Evolutionary conservation across 257 asterid species (phyloP), one percentile per base, ranked within the genome.

Genomic region (Forsythia suspensa): DNA sequence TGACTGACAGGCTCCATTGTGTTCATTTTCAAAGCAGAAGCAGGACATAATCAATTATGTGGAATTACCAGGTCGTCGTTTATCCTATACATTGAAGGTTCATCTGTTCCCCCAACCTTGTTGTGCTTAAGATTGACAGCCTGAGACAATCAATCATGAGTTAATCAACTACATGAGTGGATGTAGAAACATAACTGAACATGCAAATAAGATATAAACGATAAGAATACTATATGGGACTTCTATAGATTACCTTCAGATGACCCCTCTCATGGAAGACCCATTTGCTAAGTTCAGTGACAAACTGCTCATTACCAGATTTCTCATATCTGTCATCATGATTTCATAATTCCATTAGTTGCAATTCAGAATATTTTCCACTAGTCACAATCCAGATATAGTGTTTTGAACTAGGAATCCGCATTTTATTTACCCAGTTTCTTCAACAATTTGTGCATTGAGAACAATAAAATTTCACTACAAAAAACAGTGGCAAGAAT

Each of bases 191-290:
- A 80, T 12, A 63, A 59, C 77, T 38, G 7, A 41, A 61, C 59
- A 72, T 79, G 82, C 21, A 39, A 74, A 57, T 20, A 42, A 76
- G 8, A 24, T 63, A 29, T 59, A 70, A 72, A 46, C 12, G 8
- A 70, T 72, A 55, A 81, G 69, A 52, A 37, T 37, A 8, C 43
- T 6, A 74, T 21, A 24, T 42, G 52, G 42, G 68, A 42, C 40
- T 10, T 42, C 61, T 51, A 77, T 69, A 68, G 57, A 70, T 63
- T 86, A 92, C 98, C 98, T 91, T 93, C 63, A 93, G 89, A 85
- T 93, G 96, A 71, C 98, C 97, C 77, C 96, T 88, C 81, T 90
- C 97, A 82, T 93, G 98, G 91, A 93, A 93, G 77, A 93, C 85
- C 98, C 98, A 93, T 87, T 91, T 93, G 90, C 94, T 87, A 82